Conservation (phyloP, 2,329 filamentous ascomycete genomes). For the Phyllosticta paracitricarpa region DNA sequence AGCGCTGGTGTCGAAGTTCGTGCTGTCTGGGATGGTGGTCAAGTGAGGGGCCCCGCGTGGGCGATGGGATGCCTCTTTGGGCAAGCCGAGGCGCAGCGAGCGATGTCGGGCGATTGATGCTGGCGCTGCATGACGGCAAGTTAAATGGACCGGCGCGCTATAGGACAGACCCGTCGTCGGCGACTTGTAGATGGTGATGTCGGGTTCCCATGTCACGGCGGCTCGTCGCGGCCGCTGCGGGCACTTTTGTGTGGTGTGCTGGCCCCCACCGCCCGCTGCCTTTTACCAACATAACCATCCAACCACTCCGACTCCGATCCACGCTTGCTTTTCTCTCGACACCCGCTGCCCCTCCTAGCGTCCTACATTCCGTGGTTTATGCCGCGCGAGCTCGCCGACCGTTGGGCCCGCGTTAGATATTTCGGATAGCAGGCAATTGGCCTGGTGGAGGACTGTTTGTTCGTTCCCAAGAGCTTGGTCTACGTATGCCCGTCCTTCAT, state of each 20-base stretch:
- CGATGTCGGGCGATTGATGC: neutral
- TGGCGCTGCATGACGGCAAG: neutral
- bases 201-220: neutral
- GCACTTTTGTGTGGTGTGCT: neutral
- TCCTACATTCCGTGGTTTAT: constrained; percentile 31
- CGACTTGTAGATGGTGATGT: neutral
- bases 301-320: neutral
- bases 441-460: constrained; percentile 3
- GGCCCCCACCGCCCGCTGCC: constrained; percentile 1
- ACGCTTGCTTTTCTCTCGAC: neutral
- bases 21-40: neutral
- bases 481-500: neutral
- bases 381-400: constrained; percentile 44
- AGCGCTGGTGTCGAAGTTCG: neutral
- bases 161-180: neutral
- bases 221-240: neutral
- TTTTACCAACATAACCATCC: neutral
- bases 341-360: neutral
- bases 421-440: constrained; percentile 28
- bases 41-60: neutral
- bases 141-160: neutral
- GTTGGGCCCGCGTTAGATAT: constrained; percentile 37
- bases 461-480: neutral
- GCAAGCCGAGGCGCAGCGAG: constrained; percentile 3
- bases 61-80: neutral